A percentile compares a stretch with the other conserved stretches of the same genome.
phyloP scores from a whole-genome alignment of 352 stramenopile genomes.

The Hyaloperonospora brassicae region DNA sequence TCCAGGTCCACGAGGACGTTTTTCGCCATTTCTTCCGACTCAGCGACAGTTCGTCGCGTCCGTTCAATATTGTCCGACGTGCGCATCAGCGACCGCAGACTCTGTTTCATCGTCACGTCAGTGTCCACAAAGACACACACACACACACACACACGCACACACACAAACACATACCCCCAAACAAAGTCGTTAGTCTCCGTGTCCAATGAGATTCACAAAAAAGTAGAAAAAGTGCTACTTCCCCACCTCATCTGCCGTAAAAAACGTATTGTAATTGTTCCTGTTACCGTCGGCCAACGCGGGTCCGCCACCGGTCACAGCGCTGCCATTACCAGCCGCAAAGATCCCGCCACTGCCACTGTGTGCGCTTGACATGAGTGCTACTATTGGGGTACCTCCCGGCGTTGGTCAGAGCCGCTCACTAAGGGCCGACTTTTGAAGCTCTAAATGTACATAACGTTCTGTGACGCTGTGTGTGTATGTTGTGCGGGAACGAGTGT shows the following conservation, averaged over 20 bases:
- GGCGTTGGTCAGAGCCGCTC: no score
- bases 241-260: conserved; percentile 42
- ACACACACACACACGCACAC: no score
- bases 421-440: no score
- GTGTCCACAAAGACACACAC: background rate
- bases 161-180: no score
- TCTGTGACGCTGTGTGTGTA: conserved; percentile 5
- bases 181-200: background rate
- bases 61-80: conserved; percentile 71
- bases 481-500: background rate
- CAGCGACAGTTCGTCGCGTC: conserved; percentile 47
- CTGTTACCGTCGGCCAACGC: conserved; percentile 15
- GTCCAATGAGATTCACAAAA: background rate
- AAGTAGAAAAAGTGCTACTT: background rate
- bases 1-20: conserved; percentile 73
- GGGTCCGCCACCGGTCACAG: conserved; percentile 24
- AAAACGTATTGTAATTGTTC: conserved; percentile 76
- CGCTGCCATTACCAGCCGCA: conserved; percentile 15
- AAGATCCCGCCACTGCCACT: conserved; percentile 24
- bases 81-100: conserved; percentile 52
- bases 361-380: conserved; percentile 31
- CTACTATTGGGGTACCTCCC: background rate
- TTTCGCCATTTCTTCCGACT: conserved; percentile 64
- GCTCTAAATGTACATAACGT: conserved; percentile 1
- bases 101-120: conserved; percentile 19